Evolutionary conservation across 306 rosid genomes (phyloP), one percentile per base, ranked within the genome.

Genomic region (Crotalaria pallida): DNA sequence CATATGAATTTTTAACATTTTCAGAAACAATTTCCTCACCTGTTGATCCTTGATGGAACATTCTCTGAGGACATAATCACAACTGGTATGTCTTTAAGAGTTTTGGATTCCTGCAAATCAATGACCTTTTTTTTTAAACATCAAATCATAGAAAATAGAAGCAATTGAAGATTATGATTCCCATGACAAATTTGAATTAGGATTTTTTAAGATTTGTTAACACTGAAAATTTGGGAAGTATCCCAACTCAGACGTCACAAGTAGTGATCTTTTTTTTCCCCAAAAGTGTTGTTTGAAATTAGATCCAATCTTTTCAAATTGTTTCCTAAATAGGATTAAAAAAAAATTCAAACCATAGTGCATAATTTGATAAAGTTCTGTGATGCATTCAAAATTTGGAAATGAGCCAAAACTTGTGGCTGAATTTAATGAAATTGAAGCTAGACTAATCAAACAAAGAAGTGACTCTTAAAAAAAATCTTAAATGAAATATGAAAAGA

Each of bases 11-110:
- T 26, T 52, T 22, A 17, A 75, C 58, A 43, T 2, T 38, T 19
- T 5, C 5, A 64, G 55, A 77, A 31, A 17, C 31, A 68, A 58
- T 55, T 71, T 7, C 44, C 64, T 75, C 65, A 93, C 98, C 97
- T 84, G 77, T 75, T 84, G 76, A 94, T 90, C 72, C 97, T 87
- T 65, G 96, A 83, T 55, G 96, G 98, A 10, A 82, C 84, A 79
- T 94, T 88, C 82, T 94, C 97, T 2, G 97, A 94, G 31, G 98
- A 94, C 97, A 88, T 88, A 34, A 94, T 90, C 68, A 94, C 97
- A 52, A 94, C 97, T 19, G 98, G 98, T 65, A 88, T 91, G 76
- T 90, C 91, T 80, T 81, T 90, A 40, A 90, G 85, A 62, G 87
- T 82, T 65, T 88, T 80, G 15, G 96, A 90, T 84, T 87, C 94